Conservation (phyloP, 495 filamentous ascomycete species). For the Hypoxylon crocopeplum region DNA sequence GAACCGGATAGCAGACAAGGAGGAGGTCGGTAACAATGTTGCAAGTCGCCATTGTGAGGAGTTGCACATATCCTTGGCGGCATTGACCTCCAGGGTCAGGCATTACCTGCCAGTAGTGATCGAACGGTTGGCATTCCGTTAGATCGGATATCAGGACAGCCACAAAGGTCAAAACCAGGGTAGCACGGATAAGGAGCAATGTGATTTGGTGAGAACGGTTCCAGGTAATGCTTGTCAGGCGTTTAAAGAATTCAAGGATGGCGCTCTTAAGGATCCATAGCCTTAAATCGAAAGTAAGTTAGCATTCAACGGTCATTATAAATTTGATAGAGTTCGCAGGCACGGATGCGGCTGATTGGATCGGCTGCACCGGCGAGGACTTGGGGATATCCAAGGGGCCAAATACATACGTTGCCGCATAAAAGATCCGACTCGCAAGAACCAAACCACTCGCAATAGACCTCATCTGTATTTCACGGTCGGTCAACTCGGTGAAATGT, state of each 20-base stretch:
- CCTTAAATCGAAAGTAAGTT: slow-evolving; percentile 49
- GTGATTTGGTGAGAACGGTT: slow-evolving; percentile 70
- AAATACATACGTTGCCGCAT: slow-evolving; percentile 69
- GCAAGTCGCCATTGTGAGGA: slow-evolving; percentile 84
- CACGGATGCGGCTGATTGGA: background rate
- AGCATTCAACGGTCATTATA: slow-evolving; percentile 11
- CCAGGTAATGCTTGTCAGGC: slow-evolving; percentile 73
- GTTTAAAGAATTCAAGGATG: slow-evolving; percentile 87
- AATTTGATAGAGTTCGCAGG: background rate
- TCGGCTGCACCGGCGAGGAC: background rate
- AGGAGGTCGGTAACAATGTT: slow-evolving; percentile 89
- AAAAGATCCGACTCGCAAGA: slow-evolving; percentile 69
- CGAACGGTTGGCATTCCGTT: slow-evolving; percentile 83
- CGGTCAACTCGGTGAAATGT: slow-evolving; percentile 52
- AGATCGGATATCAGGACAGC: slow-evolving; percentile 82
- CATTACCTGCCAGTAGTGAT: slow-evolving; percentile 88
- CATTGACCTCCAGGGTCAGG: slow-evolving; percentile 88
- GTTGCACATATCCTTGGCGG: slow-evolving; percentile 81
- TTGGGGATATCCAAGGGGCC: background rate
- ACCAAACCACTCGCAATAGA: slow-evolving; percentile 69
- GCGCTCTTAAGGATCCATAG: slow-evolving; percentile 93
- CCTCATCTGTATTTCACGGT: slow-evolving; percentile 56
- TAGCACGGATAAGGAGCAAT: slow-evolving; percentile 73
- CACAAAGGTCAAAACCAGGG: slow-evolving; percentile 76
- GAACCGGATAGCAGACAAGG: slow-evolving; percentile 85